Base-by-base conservation (phyloP, 495 filamentous ascomycete species). In the Gamarada debralockiae region DNA sequence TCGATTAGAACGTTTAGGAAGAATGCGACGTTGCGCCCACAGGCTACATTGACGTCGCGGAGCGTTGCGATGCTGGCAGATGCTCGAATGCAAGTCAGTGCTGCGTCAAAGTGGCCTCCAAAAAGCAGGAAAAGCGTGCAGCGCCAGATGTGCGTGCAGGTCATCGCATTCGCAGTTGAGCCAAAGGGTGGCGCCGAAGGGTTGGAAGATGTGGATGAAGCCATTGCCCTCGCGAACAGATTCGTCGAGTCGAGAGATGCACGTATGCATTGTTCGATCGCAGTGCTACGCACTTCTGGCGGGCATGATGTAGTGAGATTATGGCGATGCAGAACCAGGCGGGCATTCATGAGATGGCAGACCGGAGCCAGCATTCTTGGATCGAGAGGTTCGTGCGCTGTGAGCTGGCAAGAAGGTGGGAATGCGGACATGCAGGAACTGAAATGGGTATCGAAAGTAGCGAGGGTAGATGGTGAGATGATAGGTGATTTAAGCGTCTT, bases 121-220 rank as follows among this genome's bases (percentile, higher is more conserved):
- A 92, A 83, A 18, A 89, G 78, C 9, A 96, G 73, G 54, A 97
- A 82, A 1, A 98, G 74, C 7, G 85, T 79, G 61, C 88, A 96
- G 25, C 95, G 88, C 85, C 92, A 97, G 48, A 96, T 74, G 62
- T 98, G 95, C 3, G 84, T 85, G 56, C 90, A 87, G 9, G 93
- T 75, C 66, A 87, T 81, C 13, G 83, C 80, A 13, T 78, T 75
- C 7, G 82, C 78, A 17, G 78, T 76, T 6, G 51, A 51, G 12
- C 58, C 61, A 29, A 63, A 61, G 6, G 61, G 57, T 27, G 63
- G 55, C 3, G 48, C 47, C 0, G 43, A 40, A 18, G 48, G 53
- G 39, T 56, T 56, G 6, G 48, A 24, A 18, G 55, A 17, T 1
- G 51, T 31, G 2, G 53, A 23, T 2, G 39, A 45, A 3, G 55